phyloP scores from a whole-genome alignment of 2,329 filamentous ascomycete species.

The Claviceps arundinis region DNA sequence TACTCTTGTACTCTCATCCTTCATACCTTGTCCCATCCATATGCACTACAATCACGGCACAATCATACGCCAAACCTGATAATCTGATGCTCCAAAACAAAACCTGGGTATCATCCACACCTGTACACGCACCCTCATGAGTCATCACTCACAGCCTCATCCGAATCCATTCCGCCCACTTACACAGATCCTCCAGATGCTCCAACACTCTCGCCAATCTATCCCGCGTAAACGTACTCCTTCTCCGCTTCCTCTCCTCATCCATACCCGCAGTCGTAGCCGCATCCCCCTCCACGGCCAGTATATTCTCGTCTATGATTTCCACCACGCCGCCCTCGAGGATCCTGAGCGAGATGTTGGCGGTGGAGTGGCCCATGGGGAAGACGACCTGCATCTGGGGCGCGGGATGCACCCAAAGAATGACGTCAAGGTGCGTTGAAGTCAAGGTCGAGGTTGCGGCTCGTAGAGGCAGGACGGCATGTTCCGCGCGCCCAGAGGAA shows the following conservation, averaged over 20 bases:
- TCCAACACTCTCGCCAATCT: constrained; percentile 33
- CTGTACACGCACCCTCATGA: not conserved
- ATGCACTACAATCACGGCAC: no score
- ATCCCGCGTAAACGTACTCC: constrained; percentile 24
- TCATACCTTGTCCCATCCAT: no score
- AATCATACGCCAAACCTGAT: no score
- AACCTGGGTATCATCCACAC: not conserved
- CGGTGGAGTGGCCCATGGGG: constrained; percentile 34
- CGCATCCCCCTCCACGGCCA: constrained; percentile 10
- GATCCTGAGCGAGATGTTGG: constrained; percentile 44
- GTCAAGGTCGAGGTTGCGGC: not conserved
- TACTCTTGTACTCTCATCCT: no score
- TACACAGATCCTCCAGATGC: constrained; percentile 36
- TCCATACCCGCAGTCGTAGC: constrained; percentile 1
- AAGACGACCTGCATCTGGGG: constrained; percentile 40
- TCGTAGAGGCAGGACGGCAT: constrained; percentile 3
- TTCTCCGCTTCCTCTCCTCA: constrained; percentile 14
- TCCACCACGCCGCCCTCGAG: constrained; percentile 45
- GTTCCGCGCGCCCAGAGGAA: not conserved
- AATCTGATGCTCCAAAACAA: not conserved
- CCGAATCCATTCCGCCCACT: constrained; percentile 41
- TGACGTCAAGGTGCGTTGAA: constrained; percentile 33
- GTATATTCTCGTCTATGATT: constrained; percentile 43
- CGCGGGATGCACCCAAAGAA: constrained; percentile 35
- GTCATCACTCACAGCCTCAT: constrained; percentile 14